These are phyloP conservation scores for Daldinia sp. DNA, from an alignment of 2,329 filamentous ascomycete species.

Conservation along the genomic window DNA sequence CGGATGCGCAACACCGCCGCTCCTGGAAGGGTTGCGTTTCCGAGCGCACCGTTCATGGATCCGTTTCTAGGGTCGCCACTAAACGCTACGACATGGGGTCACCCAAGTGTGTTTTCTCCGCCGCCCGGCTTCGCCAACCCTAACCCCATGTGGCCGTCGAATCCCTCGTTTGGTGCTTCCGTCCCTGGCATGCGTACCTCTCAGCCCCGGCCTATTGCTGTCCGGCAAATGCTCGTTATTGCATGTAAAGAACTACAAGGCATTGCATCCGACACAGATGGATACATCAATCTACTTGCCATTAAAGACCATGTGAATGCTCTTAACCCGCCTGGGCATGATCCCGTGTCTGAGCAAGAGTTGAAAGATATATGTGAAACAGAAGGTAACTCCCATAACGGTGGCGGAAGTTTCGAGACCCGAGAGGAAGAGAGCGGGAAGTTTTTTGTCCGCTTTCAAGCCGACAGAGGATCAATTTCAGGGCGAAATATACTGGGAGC, in stretches of 20 bases:
- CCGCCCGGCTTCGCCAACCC: constrained; percentile 57
- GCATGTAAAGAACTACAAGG: constrained; percentile 73
- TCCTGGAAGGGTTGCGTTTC: constrained; percentile 58
- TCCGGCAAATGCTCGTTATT: constrained; percentile 78
- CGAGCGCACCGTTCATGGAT: constrained; percentile 53
- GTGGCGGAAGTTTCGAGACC: constrained; percentile 86
- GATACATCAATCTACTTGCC: constrained; percentile 73
- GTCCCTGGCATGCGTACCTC: constrained; percentile 53
- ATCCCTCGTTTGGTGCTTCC: constrained; percentile 44
- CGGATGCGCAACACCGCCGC: constrained; percentile 61
- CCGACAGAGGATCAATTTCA: constrained; percentile 56
- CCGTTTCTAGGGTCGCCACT: constrained; percentile 48
- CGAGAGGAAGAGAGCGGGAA: constrained; percentile 59
- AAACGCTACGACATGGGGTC: constrained; percentile 50
- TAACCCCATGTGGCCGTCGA: constrained; percentile 47
- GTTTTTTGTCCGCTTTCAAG: constrained; percentile 62
- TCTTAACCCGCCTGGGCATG: constrained; percentile 59
- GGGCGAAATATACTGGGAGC: constrained; percentile 58
- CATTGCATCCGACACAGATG: constrained; percentile 58
- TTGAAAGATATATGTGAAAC: constrained; percentile 89
- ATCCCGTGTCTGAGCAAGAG: constrained; percentile 66
- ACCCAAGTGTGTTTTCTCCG: constrained; percentile 51
- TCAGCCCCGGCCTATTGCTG: constrained; percentile 70
- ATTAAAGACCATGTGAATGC: constrained; percentile 72
- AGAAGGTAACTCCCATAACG: constrained; percentile 84